Evolutionary conservation across 768 basidiomycete species (phyloP).

Genomic region (Pulveroboletus frians): DNA sequence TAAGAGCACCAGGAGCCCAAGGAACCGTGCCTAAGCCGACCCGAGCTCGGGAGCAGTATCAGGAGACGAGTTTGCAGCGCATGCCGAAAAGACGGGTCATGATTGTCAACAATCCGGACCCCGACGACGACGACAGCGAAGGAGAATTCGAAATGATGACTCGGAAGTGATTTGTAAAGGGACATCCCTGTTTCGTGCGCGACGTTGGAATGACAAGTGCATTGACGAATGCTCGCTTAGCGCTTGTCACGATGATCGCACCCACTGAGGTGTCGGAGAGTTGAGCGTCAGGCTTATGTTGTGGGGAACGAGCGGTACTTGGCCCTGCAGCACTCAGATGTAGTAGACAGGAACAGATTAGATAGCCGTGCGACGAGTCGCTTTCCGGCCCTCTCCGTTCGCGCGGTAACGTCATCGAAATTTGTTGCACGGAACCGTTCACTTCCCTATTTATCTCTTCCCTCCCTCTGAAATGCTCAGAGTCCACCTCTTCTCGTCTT

Average conservation of each 20-base stretch:
- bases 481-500: conserved; percentile 14
- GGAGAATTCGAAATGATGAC: conserved; percentile 16
- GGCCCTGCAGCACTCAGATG: not conserved
- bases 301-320: not conserved
- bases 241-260: not conserved
- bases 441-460: conserved; percentile 12
- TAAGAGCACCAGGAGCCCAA: conserved; percentile 3
- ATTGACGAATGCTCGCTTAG: not conserved
- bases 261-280: not conserved
- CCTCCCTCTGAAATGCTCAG: conserved; percentile 17
- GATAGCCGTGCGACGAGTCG: no score
- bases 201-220: not conserved
- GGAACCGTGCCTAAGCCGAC: conserved; percentile 7
- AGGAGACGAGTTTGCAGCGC: conserved; percentile 15
- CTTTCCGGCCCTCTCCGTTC: conserved; percentile 26
- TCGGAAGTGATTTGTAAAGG: conserved; percentile 8
- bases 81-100: conserved; percentile 23
- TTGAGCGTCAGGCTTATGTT: not conserved
- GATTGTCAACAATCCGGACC: conserved; percentile 28
- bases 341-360: no score
- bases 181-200: conserved; percentile 1
- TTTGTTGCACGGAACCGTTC: conserved; percentile 14
- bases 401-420: conserved; percentile 26
- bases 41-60: conserved; percentile 6
- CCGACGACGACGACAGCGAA: conserved; percentile 26